Percentiles rank a stretch among this genome's conserved stretches.
Evolutionary conservation across 306 rosid genomes (phyloP).

Genomic region (Senna tora): DNA sequence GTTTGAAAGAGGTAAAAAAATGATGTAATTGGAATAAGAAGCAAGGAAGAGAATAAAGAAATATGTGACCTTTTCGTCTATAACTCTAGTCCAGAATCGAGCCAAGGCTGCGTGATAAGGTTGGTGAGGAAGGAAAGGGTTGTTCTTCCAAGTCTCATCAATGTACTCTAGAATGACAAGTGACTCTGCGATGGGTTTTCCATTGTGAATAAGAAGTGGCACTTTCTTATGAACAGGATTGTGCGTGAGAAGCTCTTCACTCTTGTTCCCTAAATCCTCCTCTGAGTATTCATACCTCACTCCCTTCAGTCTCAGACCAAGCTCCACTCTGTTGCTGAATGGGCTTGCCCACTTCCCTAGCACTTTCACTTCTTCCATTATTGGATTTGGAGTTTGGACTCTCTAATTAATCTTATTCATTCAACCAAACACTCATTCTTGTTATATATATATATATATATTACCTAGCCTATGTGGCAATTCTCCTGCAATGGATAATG

Average conservation of each 20-base stretch:
- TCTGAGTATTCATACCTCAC: conserved; percentile 46
- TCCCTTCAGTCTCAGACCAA: conserved; percentile 65
- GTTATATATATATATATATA: too few relatives aligned
- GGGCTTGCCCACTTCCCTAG: conserved; percentile 52
- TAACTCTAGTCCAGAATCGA: conserved; percentile 70
- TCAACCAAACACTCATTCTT: too few relatives aligned
- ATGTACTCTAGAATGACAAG: conserved; percentile 55
- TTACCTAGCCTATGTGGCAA: too few relatives aligned
- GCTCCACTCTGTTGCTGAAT: conserved; percentile 44
- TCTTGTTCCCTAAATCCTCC: conserved; percentile 49
- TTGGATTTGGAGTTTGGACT: too few relatives aligned
- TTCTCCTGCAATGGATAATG: too few relatives aligned
- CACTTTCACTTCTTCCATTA: conserved; percentile 41
- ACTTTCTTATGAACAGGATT: conserved; percentile 67
- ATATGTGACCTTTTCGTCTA: conserved; percentile 59
- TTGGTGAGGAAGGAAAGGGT: conserved; percentile 51
- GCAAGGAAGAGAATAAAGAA: too few relatives aligned
- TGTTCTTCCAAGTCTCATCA: conserved; percentile 51
- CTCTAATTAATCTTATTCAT: too few relatives aligned
- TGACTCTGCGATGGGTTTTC: conserved; percentile 55
- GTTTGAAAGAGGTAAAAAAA: too few relatives aligned
- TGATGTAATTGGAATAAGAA: too few relatives aligned
- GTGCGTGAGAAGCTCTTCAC: conserved; percentile 49
- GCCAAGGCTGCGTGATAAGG: conserved; percentile 54
- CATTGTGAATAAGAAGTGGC: conserved; percentile 55